A percentile compares a stretch with the other conserved stretches of the same genome.
Conservation (phyloP, 1,284 basidiomycete species). For the Rhodotorula sp. region DNA sequence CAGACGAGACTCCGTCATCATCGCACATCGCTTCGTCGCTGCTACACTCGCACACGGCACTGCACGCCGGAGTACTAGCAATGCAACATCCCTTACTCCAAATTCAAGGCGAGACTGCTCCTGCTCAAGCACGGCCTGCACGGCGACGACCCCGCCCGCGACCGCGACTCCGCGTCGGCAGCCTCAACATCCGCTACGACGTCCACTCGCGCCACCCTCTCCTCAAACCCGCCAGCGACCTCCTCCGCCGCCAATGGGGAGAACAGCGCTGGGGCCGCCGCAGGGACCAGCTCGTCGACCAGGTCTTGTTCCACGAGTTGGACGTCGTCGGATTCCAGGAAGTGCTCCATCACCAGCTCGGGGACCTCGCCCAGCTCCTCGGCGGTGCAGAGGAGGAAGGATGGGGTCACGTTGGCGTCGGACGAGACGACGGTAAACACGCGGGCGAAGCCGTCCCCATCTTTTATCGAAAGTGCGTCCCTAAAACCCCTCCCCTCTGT, state of each 20-base stretch:
- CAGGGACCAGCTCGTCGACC: slow-evolving; percentile 38
- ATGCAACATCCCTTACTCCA: neutral
- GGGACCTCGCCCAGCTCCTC: slow-evolving; percentile 28
- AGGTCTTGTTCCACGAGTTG: slow-evolving; percentile 32
- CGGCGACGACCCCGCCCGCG: neutral
- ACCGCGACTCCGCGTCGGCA: slow-evolving; percentile 19
- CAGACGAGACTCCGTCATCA: no score
- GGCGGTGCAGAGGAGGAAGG: neutral
- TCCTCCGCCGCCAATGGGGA: slow-evolving; percentile 1
- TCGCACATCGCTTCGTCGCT: no score
- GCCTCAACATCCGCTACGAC: slow-evolving; percentile 38
- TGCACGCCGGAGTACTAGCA: neutral
- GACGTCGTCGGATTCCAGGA: slow-evolving; percentile 44
- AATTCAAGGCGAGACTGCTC: neutral
- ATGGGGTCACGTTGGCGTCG: slow-evolving; percentile 39
- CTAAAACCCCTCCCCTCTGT: neutral
- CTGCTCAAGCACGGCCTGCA: no score
- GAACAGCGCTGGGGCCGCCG: slow-evolving; percentile 35
- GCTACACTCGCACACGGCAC: neutral
- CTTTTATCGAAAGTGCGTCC: slow-evolving; percentile 36
- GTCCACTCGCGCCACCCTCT: slow-evolving; percentile 4
- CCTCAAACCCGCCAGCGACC: neutral
- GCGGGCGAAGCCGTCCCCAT: slow-evolving; percentile 42
- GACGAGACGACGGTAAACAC: slow-evolving; percentile 36
- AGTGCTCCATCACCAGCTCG: slow-evolving; percentile 32